Evolutionary conservation across 2,329 filamentous ascomycete genomes (phyloP), one percentile per base, ranked within the genome.

Genomic region (Stromatinia cepivora): DNA sequence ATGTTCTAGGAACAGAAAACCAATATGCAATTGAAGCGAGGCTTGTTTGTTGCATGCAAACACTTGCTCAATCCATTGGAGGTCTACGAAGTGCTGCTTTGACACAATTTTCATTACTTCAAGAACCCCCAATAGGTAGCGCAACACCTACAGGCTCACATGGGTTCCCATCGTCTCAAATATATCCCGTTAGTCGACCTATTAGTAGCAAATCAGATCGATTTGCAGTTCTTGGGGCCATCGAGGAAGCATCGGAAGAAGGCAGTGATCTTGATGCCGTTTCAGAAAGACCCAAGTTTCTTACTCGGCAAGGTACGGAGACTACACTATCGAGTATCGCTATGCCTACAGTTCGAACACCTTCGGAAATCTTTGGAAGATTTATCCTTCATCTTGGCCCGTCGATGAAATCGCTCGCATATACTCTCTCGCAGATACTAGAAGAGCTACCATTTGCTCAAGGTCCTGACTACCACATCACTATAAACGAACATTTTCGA

Each of bases 341-440:
- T 59, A 73, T 76, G 54, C 80, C 81, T 4, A 76, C 80, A 0
- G 86, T 88, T 70, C 84, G 83, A 50, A 86, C 87, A 1, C 88
- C 94, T 0, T 88, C 91, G 0, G 93, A 97, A 70, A 96, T 98
- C 73, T 98, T 98, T 78, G 89, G 93, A 15, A 85, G 94, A 7
- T 99, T 98, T 79, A 97, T 99, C 70, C 84, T 86, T 28, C 88
- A 95, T 73, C 83, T 99, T 31, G 95, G 95, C 0, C 95, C 95
- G 1, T 95, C 94, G 0, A 97, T 97, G 89, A 97, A 97, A 79
- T 97, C 94, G 0, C 82, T 99, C n/a, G 92, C 93, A 3, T 95
- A 91, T 75, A 98, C 95, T 0, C 81, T 99, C 52, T 92, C 93
- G 15, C 90, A 96, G 77, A 93, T 97, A 13, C 86, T 99, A 10